Evolutionary conservation across 345 rosid genomes (phyloP).

Genomic region (Cardamine occulta): DNA sequence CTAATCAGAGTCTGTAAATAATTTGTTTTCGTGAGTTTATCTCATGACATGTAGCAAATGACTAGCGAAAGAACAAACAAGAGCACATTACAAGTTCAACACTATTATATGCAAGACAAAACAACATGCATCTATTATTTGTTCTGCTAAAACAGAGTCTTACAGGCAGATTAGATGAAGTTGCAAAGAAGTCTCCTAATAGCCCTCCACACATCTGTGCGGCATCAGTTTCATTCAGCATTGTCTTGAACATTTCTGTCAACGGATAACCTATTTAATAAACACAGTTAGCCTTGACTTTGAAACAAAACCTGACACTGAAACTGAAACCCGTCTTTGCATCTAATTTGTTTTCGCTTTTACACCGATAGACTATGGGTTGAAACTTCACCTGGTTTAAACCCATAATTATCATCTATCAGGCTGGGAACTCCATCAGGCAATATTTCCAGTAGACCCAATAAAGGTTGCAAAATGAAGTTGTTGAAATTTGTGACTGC

Average conservation of each 20-base stretch:
- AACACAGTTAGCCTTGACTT: background rate
- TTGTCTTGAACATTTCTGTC: slow-evolving; percentile 36
- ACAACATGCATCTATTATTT: background rate
- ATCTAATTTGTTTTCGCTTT: background rate
- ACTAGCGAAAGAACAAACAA: slow-evolving; percentile 4
- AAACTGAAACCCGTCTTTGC: slow-evolving; percentile 20
- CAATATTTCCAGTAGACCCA: slow-evolving; percentile 47
- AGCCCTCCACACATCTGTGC: slow-evolving; percentile 37
- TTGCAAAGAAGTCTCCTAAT: slow-evolving; percentile 36
- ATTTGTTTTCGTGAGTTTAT: background rate
- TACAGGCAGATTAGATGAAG: slow-evolving; percentile 48
- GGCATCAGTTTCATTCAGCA: slow-evolving; percentile 44
- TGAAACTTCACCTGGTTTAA: slow-evolving; percentile 43
- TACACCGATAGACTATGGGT: background rate
- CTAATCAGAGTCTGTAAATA: slow-evolving; percentile 58
- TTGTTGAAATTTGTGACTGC: slow-evolving; percentile 53
- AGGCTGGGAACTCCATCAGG: slow-evolving; percentile 48
- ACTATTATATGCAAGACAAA: slow-evolving; percentile 18
- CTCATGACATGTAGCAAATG: background rate
- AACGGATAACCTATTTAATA: slow-evolving; percentile 47
- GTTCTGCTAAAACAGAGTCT: slow-evolving; percentile 8
- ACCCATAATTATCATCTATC: slow-evolving; percentile 44
- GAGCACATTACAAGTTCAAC: slow-evolving; percentile 4
- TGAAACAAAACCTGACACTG: slow-evolving; percentile 5
- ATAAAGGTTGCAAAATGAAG: slow-evolving; percentile 50